Evolutionary conservation across 345 rosid species (phyloP).

Genomic region (Aurinia saxatilis): DNA sequence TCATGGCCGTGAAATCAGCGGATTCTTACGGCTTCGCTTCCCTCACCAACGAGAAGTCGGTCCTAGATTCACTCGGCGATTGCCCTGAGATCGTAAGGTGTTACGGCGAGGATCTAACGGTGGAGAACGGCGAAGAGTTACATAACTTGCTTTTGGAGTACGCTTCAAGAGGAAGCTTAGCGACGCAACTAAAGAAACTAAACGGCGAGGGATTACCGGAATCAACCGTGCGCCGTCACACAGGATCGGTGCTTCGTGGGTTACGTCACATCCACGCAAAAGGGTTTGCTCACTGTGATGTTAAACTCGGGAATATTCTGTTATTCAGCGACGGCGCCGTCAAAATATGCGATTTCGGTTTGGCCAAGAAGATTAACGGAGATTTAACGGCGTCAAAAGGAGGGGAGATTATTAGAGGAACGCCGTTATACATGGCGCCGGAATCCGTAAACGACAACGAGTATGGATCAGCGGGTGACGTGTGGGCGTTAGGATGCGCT

Average conservation of each 20-base stretch:
- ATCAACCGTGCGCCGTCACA: slow-evolving; percentile 33
- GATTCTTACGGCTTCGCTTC: slow-evolving; percentile 24
- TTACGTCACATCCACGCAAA: slow-evolving; percentile 46
- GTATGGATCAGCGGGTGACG: slow-evolving; percentile 57
- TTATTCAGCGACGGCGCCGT: slow-evolving; percentile 35
- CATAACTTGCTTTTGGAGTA: slow-evolving; percentile 63
- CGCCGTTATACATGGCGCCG: slow-evolving; percentile 73
- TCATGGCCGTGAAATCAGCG: slow-evolving; percentile 64
- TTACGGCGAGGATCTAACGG: slow-evolving; percentile 40
- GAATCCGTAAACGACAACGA: slow-evolving; percentile 54
- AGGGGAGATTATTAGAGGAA: slow-evolving; percentile 52
- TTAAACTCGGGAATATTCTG: slow-evolving; percentile 55
- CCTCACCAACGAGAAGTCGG: slow-evolving; percentile 44
- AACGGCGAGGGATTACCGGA: slow-evolving; percentile 41
- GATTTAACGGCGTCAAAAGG: slow-evolving; percentile 11
- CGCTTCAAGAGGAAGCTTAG: slow-evolving; percentile 65
- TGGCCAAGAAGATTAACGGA: slow-evolving; percentile 37
- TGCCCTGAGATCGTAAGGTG: slow-evolving; percentile 50
- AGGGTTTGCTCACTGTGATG: slow-evolving; percentile 67
- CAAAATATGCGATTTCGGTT: slow-evolving; percentile 73
- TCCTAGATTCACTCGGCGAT: slow-evolving; percentile 35
- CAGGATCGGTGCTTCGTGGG: slow-evolving; percentile 50
- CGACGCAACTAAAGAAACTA: slow-evolving; percentile 27
- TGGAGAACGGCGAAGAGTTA: slow-evolving; percentile 33
- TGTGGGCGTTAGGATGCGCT: slow-evolving; percentile 87